phyloP scores from a whole-genome alignment of 805 yeast species.

The Ogataea pilisensis region DNA sequence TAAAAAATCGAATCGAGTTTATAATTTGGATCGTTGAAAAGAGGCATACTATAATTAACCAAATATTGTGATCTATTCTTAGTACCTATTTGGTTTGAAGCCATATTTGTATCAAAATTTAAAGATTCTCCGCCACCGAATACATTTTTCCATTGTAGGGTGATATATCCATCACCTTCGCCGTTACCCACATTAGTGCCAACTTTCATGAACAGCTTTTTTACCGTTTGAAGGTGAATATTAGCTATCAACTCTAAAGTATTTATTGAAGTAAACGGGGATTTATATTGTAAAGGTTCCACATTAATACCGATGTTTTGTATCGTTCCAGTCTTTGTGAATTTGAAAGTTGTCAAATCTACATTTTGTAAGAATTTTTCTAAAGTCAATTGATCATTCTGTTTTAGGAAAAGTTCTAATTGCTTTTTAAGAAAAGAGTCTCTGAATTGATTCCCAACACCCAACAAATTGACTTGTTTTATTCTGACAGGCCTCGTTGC shows the following conservation, averaged over 20 bases:
- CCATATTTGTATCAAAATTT: conserved; percentile 40
- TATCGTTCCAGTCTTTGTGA: conserved; percentile 40
- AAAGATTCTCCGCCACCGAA: conserved; percentile 56
- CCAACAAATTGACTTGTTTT: conserved; percentile 43
- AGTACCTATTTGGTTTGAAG: conserved; percentile 41
- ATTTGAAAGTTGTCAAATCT: conserved; percentile 41
- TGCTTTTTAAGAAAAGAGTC: conserved; percentile 43
- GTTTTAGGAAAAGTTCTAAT: conserved; percentile 40
- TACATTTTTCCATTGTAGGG: conserved; percentile 57
- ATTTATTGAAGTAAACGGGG: conserved; percentile 16
- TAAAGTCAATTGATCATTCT: conserved; percentile 35
- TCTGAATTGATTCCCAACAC: conserved; percentile 41
- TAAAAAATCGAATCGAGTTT: conserved; percentile 37
- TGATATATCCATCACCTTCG: conserved; percentile 91
- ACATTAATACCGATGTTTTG: conserved; percentile 37
- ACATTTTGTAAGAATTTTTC: conserved; percentile 36
- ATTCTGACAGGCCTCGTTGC: conserved; percentile 39
- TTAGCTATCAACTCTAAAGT: conserved; percentile 27
- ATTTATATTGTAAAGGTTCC: conserved; percentile 18
- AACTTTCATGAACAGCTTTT: conserved; percentile 75
- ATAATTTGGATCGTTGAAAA: conserved; percentile 37
- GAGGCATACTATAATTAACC: conserved; percentile 43
- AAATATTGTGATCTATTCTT: conserved; percentile 48
- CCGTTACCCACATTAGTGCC: conserved; percentile 97
- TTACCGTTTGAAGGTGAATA: conserved; percentile 47